Evolutionary conservation across 192 early-diverging fungal species (phyloP).

Genomic region (Paraglomus occultum): DNA sequence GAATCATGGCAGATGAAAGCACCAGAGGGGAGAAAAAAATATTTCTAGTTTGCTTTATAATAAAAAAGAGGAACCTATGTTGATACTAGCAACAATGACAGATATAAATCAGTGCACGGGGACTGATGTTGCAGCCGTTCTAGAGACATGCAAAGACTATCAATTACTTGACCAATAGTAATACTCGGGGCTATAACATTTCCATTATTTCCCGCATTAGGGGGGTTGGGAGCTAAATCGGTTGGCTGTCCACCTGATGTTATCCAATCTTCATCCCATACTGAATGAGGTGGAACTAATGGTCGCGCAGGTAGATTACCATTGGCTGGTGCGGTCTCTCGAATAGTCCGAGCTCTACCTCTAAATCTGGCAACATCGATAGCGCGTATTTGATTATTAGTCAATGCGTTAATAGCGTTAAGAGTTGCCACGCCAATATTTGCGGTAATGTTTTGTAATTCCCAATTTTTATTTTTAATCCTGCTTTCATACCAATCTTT

Average conservation of each 20-base stretch:
- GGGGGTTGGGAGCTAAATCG: not conserved
- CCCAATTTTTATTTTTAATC: conserved; percentile 7
- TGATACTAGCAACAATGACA: not conserved
- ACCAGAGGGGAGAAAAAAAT: not conserved
- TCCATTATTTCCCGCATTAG: not conserved
- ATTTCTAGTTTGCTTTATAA: not conserved
- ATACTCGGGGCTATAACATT: conserved; percentile 13
- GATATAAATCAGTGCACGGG: not conserved
- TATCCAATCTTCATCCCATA: conserved; percentile 16
- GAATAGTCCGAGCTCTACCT: not conserved
- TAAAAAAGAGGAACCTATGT: not conserved
- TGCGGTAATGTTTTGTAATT: not conserved
- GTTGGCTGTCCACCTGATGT: conserved; percentile 15
- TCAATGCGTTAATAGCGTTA: not conserved
- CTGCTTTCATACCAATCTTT: not conserved
- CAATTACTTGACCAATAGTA: not conserved
- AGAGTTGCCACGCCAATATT: conserved; percentile 3
- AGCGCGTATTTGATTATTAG: conserved; percentile 3
- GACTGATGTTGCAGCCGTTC: not conserved
- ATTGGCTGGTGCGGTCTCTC: conserved; percentile 6
- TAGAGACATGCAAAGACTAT: not conserved
- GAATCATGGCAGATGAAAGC: conserved; percentile 1
- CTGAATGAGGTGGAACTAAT: conserved; percentile 17
- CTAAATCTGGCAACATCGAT: conserved; percentile 1
- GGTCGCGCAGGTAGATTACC: not conserved